Evolutionary conservation across 106 monocot species (phyloP).

Genomic region (Dendrobium nobile): DNA sequence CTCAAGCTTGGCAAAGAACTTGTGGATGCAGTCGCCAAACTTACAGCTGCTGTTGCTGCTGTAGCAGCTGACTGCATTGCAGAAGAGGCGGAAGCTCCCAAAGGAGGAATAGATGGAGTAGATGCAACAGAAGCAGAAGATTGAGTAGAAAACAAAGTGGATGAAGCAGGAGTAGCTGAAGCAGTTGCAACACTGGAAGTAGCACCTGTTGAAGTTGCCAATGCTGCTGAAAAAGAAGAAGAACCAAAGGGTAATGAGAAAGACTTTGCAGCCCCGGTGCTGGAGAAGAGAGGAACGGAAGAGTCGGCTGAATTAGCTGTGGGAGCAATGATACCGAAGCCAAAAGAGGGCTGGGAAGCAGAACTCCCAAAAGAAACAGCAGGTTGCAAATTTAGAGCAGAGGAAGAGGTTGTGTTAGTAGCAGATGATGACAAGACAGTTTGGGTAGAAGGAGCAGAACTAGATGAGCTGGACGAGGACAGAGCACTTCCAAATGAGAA

Average conservation of each 20-base stretch:
- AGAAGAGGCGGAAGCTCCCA: neutral
- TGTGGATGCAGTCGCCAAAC: neutral
- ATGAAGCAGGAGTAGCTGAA: neutral
- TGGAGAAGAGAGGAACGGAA: neutral
- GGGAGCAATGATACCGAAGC: neutral
- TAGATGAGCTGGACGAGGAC: neutral
- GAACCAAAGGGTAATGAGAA: conserved; percentile 1
- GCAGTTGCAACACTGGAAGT: conserved; percentile 1
- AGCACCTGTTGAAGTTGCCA: neutral
- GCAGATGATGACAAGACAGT: neutral
- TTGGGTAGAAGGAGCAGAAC: neutral
- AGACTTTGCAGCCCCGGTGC: neutral
- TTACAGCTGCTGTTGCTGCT: neutral
- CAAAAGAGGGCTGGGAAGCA: neutral
- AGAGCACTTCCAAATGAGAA: neutral
- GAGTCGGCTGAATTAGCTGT: neutral
- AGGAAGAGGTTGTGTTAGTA: neutral
- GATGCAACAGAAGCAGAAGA: neutral
- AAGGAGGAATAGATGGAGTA: neutral
- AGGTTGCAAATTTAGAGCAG: neutral
- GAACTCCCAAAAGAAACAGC: neutral
- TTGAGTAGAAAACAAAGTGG: neutral
- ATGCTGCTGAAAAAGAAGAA: neutral
- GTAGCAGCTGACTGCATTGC: neutral
- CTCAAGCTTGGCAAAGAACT: neutral